Base-by-base conservation (phyloP, 768 basidiomycete species). In the Hortiboletus campestris region DNA sequence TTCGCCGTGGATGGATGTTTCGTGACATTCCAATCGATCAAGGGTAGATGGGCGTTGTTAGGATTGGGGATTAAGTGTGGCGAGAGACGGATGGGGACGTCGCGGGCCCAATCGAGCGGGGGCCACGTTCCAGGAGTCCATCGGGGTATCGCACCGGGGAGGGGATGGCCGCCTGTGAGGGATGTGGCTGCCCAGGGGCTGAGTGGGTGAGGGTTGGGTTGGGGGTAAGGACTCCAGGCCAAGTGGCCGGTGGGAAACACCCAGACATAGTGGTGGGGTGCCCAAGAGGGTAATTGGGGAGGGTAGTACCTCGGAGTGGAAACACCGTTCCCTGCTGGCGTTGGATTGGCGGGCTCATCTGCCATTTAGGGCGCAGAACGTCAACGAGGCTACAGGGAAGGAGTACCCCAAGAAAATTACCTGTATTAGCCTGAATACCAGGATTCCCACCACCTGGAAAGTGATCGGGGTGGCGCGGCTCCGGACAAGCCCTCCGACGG, bases 21-120 rank as follows among this genome's bases (percentile, higher is more conserved):
- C 16, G 68, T 63, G 41, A 76, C 51, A 51, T 77, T 74, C 75
- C 75, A 77, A 31, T 62, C 41, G 28, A 77, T 55, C 48, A 64
- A 41, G 9, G 75, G 72, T 6, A 72, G 50, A 25, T 57, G 22
- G 19, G 64, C 47, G 10, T 70, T 68, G 40, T 60, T 55, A 6
- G 72, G 72, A 43, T 76, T 76, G 14, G 68, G 68, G 31, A 68
- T 65, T 12, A 76, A 44, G 47, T 61, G 51, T 1, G 66, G 70
- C 1, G 63, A 62, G 34, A 74, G 63, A 34, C 46, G 46, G 38
- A 72, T 57, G 46, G 69, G 67, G 44, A 59, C 8, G 28, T 62
- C 56, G 16, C 20, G 47, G 9, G 59, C 38, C 63, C 62, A 58
- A n/a, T 68, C 59, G 12, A 69, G 39, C 6, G 70, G 65, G 11